A percentile compares a stretch with the other conserved stretches of the same genome.
phyloP scores from a whole-genome alignment of 208 protist species.

The Pavlovales sp. region DNA sequence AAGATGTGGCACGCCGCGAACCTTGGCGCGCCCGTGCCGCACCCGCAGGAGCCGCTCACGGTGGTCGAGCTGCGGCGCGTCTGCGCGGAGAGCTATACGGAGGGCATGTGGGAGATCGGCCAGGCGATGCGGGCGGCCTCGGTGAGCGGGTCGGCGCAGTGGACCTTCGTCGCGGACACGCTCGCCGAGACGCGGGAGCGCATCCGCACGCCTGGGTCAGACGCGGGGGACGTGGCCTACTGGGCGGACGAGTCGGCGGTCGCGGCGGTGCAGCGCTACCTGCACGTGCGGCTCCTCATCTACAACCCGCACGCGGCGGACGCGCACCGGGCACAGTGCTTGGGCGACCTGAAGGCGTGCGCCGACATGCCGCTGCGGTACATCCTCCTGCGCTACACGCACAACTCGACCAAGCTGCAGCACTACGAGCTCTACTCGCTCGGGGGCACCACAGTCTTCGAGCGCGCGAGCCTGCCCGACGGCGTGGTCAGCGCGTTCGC shows the following conservation, averaged over 20 bases:
- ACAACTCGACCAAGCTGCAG: not conserved
- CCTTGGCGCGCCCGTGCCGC: not conserved
- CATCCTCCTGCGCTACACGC: not conserved
- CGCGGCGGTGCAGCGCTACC: conserved; percentile 1
- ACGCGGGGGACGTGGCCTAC: not conserved
- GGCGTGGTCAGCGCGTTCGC: not conserved
- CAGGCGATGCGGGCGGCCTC: not conserved
- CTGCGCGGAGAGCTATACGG: not conserved
- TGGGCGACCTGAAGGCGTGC: too few species aligned
- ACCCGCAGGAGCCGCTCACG: not conserved
- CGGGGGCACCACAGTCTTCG: not conserved
- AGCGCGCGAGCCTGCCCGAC: not conserved
- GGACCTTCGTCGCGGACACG: not conserved
- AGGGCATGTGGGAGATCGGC: not conserved
- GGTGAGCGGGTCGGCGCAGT: not conserved
- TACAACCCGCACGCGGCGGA: not conserved
- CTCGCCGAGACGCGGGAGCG: not conserved
- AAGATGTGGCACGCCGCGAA: not conserved
- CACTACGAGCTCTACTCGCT: conserved; percentile 18
- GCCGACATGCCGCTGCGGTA: not conserved
- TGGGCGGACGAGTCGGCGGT: not conserved
- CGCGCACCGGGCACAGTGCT: not conserved
- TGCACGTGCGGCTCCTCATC: not conserved
- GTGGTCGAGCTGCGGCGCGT: not conserved
- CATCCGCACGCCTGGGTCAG: not conserved